Evolutionary conservation across 2,329 filamentous ascomycete genomes (phyloP).

Genomic region (Orbilia brochopaga): DNA sequence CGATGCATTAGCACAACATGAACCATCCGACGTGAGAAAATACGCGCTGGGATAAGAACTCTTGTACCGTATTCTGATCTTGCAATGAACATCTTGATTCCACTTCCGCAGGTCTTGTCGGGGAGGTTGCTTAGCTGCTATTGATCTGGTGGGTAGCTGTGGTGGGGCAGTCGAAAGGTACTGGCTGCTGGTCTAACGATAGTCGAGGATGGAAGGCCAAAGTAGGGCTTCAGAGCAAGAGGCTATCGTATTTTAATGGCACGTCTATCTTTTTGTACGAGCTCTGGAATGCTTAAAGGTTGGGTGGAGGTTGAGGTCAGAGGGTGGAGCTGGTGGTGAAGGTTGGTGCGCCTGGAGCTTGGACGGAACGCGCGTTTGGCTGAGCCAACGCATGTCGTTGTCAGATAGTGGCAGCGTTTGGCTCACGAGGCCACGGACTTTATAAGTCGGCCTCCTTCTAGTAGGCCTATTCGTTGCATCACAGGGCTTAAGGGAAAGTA

Average conservation of each 20-base stretch:
- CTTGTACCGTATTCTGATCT: conserved; percentile 95
- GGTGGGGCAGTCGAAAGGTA: neutral
- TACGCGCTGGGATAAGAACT: conserved; percentile 48
- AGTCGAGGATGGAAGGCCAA: neutral
- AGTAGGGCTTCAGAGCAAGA: neutral
- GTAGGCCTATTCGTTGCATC: too few relatives aligned
- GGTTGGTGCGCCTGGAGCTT: neutral
- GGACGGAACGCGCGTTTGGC: conserved; percentile 3
- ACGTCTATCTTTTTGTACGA: neutral
- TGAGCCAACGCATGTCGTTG: neutral
- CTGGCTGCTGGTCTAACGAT: neutral
- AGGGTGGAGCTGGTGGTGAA: neutral
- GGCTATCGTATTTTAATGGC: neutral
- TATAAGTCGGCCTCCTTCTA: too few relatives aligned
- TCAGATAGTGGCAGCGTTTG: too few relatives aligned
- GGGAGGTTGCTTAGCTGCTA: neutral
- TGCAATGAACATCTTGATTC: conserved; percentile 93
- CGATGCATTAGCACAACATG: conserved; percentile 57
- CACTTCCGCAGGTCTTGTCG: neutral
- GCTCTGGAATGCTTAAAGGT: too few relatives aligned
- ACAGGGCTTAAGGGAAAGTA: too few relatives aligned
- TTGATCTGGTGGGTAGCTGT: neutral
- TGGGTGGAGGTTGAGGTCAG: neutral
- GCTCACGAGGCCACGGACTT: too few relatives aligned
- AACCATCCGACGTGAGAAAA: conserved; percentile 1